phyloP scores from a whole-genome alignment of 202 grass and related monocot genomes.

The Digitaria exilis region DNA sequence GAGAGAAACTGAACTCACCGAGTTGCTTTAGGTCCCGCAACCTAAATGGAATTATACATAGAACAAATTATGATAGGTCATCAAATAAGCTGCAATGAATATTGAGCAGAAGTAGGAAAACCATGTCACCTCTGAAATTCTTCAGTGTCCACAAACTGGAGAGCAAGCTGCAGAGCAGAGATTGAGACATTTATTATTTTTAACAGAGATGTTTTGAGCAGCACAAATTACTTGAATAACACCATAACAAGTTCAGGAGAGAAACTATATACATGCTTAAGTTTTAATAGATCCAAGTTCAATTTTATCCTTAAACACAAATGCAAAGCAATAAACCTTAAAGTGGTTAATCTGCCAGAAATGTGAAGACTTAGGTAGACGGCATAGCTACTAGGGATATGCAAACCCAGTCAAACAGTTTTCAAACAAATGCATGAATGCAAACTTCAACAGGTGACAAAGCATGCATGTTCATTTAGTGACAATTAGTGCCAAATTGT shows the following conservation, averaged over 20 bases:
- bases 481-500: background rate
- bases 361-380: background rate
- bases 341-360: slow-evolving; percentile 12
- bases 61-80: slow-evolving; percentile 33
- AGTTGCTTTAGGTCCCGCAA: slow-evolving; percentile 93
- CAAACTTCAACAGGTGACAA: background rate
- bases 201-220: slow-evolving; percentile 3
- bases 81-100: slow-evolving; percentile 20
- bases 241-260: background rate
- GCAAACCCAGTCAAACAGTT: background rate
- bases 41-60: slow-evolving; percentile 55
- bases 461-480: background rate
- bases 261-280: background rate
- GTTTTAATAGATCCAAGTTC: background rate
- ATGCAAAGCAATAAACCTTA: background rate
- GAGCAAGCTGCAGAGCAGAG: slow-evolving; percentile 60
- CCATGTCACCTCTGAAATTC: slow-evolving; percentile 78
- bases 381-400: background rate
- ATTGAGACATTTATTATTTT: background rate
- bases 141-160: slow-evolving; percentile 91
- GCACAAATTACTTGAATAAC: slow-evolving; percentile 3
- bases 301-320: background rate
- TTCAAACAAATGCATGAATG: background rate
- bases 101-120: slow-evolving; percentile 4
- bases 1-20: slow-evolving; percentile 52